These are phyloP conservation scores for Ustilago tritici DNA, from an alignment of 1,284 basidiomycete genomes.

Conservation along the genomic window DNA sequence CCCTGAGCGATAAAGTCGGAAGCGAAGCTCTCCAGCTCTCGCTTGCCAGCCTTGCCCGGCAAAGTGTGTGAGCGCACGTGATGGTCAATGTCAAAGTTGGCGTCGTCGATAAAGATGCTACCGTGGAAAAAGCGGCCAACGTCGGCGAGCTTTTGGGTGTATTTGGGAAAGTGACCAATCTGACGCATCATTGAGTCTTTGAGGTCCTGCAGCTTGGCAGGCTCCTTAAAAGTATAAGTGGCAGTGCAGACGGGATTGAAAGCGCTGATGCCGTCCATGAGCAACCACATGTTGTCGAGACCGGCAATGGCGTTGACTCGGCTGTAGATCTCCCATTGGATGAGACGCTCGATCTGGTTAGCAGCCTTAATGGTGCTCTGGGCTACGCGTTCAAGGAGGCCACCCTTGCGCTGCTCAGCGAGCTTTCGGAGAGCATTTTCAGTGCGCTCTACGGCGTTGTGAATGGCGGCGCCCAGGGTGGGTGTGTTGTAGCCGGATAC, in stretches of 20 bases:
- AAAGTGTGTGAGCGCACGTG: constrained; percentile 46
- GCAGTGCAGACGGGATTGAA: constrained; percentile 67
- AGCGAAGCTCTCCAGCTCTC: constrained; percentile 59
- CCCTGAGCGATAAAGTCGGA: constrained; percentile 55
- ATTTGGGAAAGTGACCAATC: constrained; percentile 60
- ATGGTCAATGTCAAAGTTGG: constrained; percentile 44
- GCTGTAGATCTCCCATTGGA: constrained; percentile 47
- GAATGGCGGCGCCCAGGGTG: constrained; percentile 23
- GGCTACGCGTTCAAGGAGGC: constrained; percentile 11
- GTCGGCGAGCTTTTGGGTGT: constrained; percentile 57
- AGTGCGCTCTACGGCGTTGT: constrained; percentile 45
- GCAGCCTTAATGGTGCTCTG: constrained; percentile 14
- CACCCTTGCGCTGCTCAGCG: constrained; percentile 25
- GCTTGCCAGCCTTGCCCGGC: constrained; percentile 49
- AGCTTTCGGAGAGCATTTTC: constrained; percentile 34
- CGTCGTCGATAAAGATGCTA: constrained; percentile 55
- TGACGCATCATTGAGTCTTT: constrained; percentile 41
- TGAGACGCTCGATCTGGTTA: constrained; percentile 28
- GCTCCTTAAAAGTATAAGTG: constrained; percentile 56
- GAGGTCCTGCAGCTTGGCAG: constrained; percentile 36
- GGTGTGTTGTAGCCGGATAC: constrained; percentile 48
- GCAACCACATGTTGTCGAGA: constrained; percentile 62
- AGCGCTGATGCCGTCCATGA: constrained; percentile 44
- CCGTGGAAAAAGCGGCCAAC: constrained; percentile 57
- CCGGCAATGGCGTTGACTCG: constrained; percentile 49